A percentile compares a stretch with the other conserved stretches of the same genome.
phyloP scores from a whole-genome alignment of 2,329 filamentous ascomycete genomes.

The Thelonectria rubi region DNA sequence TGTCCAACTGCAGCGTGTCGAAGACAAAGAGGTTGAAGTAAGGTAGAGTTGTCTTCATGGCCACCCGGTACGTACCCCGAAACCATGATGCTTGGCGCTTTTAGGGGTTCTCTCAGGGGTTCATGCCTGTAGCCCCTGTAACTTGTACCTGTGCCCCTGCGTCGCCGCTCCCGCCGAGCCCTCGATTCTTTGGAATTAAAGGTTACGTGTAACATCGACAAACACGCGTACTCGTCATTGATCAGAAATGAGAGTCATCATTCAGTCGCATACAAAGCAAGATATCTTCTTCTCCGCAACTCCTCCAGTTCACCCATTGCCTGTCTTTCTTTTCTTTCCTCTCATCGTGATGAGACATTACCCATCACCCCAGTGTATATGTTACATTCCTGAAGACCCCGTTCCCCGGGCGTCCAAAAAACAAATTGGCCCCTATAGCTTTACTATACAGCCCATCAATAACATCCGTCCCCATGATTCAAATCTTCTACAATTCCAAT shows the following conservation, averaged over 20 bases:
- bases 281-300: conserved; percentile 8
- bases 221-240: neutral
- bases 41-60: conserved; percentile 11
- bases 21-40: conserved; percentile 2
- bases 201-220: neutral
- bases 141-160: neutral
- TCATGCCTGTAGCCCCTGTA: conserved; percentile 1
- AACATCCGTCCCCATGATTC: conserved; percentile 12
- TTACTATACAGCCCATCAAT: conserved; percentile 16
- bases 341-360: conserved; percentile 13
- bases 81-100: conserved; percentile 14
- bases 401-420: neutral
- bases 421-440: conserved; percentile 9
- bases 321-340: conserved; percentile 6
- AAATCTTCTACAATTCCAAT: conserved; percentile 21
- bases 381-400: conserved; percentile 15
- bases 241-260: neutral
- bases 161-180: neutral
- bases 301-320: conserved; percentile 4
- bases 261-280: conserved; percentile 1
- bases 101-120: conserved; percentile 16
- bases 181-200: conserved; percentile 1
- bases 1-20: neutral
- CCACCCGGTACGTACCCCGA: conserved; percentile 1
- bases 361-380: conserved; percentile 20